Evolutionary conservation across 352 stramenopile species (phyloP), one percentile per base, ranked within the genome.

Genomic region (Pythium aphanidermatum): DNA sequence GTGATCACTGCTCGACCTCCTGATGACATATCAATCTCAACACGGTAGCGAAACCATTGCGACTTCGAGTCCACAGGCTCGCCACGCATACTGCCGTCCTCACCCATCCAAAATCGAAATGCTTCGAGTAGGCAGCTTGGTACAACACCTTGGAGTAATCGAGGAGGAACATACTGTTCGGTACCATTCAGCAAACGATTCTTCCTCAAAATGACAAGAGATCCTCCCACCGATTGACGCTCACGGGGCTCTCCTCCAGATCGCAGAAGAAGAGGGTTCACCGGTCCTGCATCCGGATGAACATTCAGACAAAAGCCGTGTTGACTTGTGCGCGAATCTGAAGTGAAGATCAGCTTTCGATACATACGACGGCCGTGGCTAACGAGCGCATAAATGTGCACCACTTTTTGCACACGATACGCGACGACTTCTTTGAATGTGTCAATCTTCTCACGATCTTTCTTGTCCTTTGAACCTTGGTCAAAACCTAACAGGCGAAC

Each of bases 391-490:
- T 96, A 99, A 16, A 99, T 81, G 32, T 98, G 94, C 28, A 99
- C 85, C 17, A 97, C 78, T 32, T 97, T 60, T 51, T 86, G 70
- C 13, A 64, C 48, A 34, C 95, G 77, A 46, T 96, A 97, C 5
- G 98, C 92, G 13, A 99, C 70, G 32, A 99, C 86, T 69, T 99
- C 96, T 55, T 99, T 99, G 37, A 99, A 90, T 0, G 95, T 98
- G 19, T 68, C 51, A 26, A 92, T 70, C 34, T 83, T 84, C 24
- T 92, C 75, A 14, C 71, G 76, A 24, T 87, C 75, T 45, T 63
- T 73, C 34, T 86, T 86, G 28, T 89, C 79, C 50, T 84, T 80
- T 16, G 65, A 71, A 3, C 79, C 75, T 49, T 77, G 54, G 25
- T 92, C 78, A 9, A 86, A 61, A 0, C 75, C 83, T 23, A 94